Base-by-base conservation (phyloP, 805 yeast species). In the Debaryomyces hansenii region DNA sequence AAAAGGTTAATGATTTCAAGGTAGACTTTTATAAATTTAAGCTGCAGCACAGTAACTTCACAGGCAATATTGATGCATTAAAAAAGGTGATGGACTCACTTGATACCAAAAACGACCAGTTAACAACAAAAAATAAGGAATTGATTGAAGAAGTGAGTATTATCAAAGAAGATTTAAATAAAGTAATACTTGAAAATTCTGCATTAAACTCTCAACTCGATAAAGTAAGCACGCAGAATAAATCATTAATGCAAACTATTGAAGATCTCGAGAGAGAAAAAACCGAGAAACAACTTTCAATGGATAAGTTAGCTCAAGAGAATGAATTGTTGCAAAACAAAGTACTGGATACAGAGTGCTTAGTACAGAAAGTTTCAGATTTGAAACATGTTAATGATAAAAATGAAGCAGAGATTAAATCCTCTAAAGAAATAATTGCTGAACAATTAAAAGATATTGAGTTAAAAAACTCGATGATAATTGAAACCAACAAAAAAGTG, bases 361-460 rank as follows among this genome's bases (percentile, higher is more conserved):
- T 20, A 24, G 16, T n/a, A 11, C 7, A 24, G 4, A 9, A 24
- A 5, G 5, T 24, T 24, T 24, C 27, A 7, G 29, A 37, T 20
- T n/a, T 10, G 9, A 4, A 37, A 37, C 14, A 37, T 24, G 14
- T 20, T 14, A 14, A 37, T 14, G 12, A 9, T 20, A n/a, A 4
- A 5, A 11, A 9, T 20, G 29, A 20, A 20, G 15, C 4, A 2
- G 29, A 37, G 2, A 10, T 20, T 16, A 15, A 37, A 37, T 10
- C 29, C 11, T 18, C 40, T 20, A 37, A 61, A 31, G 48, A 50
- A 20, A 55, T 53, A 28, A 40, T 57, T 32, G 62, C 58, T 40
- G 56, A 61, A 28, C 60, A 60, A 4, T 64, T 62, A 41, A 57
- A 53, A 49, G 41, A 46, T 45, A 45, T 50, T 41, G 45, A 49